Conservation (phyloP, 805 yeast species). For the Cyberlindnera meyerae region DNA sequence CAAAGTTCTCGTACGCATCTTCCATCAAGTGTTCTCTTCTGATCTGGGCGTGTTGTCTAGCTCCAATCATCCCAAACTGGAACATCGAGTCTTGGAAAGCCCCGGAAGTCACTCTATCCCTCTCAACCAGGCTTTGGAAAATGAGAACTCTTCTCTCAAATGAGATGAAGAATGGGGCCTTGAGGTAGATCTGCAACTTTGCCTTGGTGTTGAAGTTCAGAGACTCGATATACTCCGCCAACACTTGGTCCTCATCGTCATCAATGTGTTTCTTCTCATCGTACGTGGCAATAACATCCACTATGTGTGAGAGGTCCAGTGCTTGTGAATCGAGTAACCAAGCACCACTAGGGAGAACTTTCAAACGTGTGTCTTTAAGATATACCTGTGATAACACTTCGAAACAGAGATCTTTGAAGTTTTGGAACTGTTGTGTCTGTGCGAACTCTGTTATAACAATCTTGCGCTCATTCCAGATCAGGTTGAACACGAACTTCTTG, state of each 20-base stretch:
- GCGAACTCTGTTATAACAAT: neutral
- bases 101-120: slow-evolving; percentile 53
- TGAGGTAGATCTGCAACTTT: slow-evolving; percentile 48
- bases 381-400: slow-evolving; percentile 60
- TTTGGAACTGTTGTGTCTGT: slow-evolving; percentile 9
- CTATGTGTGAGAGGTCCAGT: slow-evolving; percentile 32
- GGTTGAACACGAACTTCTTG: slow-evolving; percentile 43
- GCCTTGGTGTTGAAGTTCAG: slow-evolving; percentile 18
- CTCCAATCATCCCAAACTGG: slow-evolving; percentile 1
- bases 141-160: slow-evolving; percentile 70
- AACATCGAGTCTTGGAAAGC: too few relatives aligned
- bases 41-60: slow-evolving; percentile 42
- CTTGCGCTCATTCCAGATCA: slow-evolving; percentile 36
- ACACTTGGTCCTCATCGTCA: slow-evolving; percentile 24
- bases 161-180: slow-evolving; percentile 75
- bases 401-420: slow-evolving; percentile 36
- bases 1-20: slow-evolving; percentile 66
- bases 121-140: slow-evolving; percentile 57
- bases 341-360: slow-evolving; percentile 42
- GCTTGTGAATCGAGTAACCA: slow-evolving; percentile 44
- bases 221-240: slow-evolving; percentile 1
- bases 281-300: slow-evolving; percentile 36
- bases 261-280: slow-evolving; percentile 33
- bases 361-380: slow-evolving; percentile 57
- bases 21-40: slow-evolving; percentile 66